Percentiles rank a stretch among this genome's conserved stretches.
phyloP scores from a whole-genome alignment of 768 basidiomycete genomes.

The Glaciozyma antarctica region DNA sequence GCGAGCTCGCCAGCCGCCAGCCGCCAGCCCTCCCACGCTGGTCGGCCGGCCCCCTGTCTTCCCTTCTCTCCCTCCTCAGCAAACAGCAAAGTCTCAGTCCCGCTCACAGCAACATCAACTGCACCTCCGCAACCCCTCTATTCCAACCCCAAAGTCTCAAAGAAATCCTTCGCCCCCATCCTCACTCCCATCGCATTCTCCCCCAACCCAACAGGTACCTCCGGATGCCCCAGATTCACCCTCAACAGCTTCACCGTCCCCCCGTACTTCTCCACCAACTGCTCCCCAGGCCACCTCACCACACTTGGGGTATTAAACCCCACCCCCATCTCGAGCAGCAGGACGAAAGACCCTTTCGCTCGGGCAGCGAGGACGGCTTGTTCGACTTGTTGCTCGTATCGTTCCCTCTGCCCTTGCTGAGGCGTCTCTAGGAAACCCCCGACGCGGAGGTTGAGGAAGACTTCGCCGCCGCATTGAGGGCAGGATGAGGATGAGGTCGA shows the following conservation, averaged over 20 bases:
- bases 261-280: background rate
- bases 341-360: background rate
- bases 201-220: background rate
- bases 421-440: slow-evolving; percentile 4
- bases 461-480: slow-evolving; percentile 1
- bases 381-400: background rate
- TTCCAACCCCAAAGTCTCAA: no score
- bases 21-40: no score
- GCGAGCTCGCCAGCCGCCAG: no score
- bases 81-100: no score
- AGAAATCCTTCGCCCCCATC: background rate
- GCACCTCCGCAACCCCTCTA: no score
- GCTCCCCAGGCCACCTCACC: background rate
- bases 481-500: slow-evolving; percentile 7
- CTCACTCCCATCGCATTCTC: background rate
- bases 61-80: no score
- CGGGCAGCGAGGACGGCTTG: background rate
- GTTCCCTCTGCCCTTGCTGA: background rate
- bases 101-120: no score
- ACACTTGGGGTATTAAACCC: slow-evolving; percentile 7
- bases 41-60: no score
- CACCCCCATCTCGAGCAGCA: slow-evolving; percentile 4
- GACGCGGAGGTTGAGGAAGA: slow-evolving; percentile 7
- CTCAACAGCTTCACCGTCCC: background rate
- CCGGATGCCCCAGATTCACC: slow-evolving; percentile 1